These are phyloP conservation scores for Collybia mongolica DNA, from an alignment of 768 basidiomycete genomes.

Conservation along the genomic window DNA sequence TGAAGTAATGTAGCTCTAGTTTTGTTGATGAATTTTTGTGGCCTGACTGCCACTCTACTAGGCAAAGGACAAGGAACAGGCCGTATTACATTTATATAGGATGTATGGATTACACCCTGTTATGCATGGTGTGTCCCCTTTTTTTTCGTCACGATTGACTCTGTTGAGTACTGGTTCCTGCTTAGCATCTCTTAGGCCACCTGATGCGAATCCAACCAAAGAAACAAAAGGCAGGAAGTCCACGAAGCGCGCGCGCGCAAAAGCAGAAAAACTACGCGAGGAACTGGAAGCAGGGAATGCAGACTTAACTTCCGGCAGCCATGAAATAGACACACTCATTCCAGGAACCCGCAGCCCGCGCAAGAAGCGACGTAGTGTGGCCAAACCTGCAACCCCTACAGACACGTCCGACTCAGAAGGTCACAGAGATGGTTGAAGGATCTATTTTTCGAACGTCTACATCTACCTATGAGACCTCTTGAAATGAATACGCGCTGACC, in stretches of 20 bases:
- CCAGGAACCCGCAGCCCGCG: not conserved
- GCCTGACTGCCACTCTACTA: slow-evolving; percentile 8
- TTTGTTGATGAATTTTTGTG: not conserved
- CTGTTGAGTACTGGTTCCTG: not conserved
- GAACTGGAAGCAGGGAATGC: slow-evolving; percentile 2
- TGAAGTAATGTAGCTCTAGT: slow-evolving; percentile 40
- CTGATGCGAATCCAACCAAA: slow-evolving; percentile 37
- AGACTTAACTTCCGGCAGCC: not conserved
- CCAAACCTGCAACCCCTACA: too few relatives aligned
- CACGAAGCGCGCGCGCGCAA: slow-evolving; percentile 27
- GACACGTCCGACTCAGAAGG: too few relatives aligned
- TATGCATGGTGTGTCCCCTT: slow-evolving; percentile 43
- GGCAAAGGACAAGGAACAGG: slow-evolving; percentile 93
- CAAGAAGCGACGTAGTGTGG: not conserved
- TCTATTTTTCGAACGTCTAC: too few relatives aligned
- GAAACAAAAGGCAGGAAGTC: slow-evolving; percentile 46
- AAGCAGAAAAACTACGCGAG: slow-evolving; percentile 9
- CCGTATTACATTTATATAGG: slow-evolving; percentile 81
- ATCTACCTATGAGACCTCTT: too few relatives aligned
- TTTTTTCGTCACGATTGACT: not conserved
- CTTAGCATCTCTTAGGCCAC: slow-evolving; percentile 40
- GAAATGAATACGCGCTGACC: too few relatives aligned
- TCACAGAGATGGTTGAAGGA: too few relatives aligned
- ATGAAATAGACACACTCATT: not conserved
- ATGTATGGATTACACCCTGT: slow-evolving; percentile 73